These are phyloP conservation scores for Hymenoscyphus fructigenus DNA, from an alignment of 2,329 filamentous ascomycete genomes.

Conservation along the genomic window DNA sequence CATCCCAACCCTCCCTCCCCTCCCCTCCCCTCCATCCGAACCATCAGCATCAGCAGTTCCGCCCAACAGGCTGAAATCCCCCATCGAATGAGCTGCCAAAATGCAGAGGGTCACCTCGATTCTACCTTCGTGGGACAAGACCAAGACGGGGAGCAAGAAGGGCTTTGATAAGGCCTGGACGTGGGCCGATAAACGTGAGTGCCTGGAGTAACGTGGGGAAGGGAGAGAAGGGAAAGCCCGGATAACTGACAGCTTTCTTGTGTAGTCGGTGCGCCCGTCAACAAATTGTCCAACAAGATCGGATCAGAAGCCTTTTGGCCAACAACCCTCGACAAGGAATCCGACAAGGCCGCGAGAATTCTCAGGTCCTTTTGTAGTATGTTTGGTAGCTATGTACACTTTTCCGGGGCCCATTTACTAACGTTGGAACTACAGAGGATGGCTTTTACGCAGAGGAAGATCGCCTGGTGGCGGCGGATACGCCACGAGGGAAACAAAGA, in stretches of 20 bases:
- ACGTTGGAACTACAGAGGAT: conserved; percentile 49
- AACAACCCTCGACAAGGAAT: conserved; percentile 80
- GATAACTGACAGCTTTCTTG: conserved; percentile 32
- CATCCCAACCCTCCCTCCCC: not conserved
- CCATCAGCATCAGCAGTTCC: not conserved
- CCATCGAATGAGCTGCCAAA: conserved; percentile 21
- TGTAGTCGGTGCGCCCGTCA: conserved; percentile 66
- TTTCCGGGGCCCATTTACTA: conserved; percentile 28
- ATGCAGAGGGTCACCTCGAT: conserved; percentile 38
- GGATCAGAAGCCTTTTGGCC: conserved; percentile 85
- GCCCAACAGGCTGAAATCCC: not conserved
- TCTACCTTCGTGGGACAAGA: conserved; percentile 50
- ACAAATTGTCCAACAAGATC: conserved; percentile 76
- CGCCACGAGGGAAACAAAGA: conserved; percentile 57
- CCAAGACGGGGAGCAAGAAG: conserved; percentile 56
- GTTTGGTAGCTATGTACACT: conserved; percentile 34
- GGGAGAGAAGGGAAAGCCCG: not conserved
- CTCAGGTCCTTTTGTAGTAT: conserved; percentile 86
- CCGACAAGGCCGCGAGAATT: conserved; percentile 87
- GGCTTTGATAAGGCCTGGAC: conserved; percentile 74
- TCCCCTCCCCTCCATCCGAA: not conserved
- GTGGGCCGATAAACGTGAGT: conserved; percentile 60
- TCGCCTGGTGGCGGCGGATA: conserved; percentile 33
- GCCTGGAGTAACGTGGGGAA: not conserved
- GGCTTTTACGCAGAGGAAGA: conserved; percentile 63